Base-by-base conservation (phyloP, 176 grass and related monocot species). In the Aegilops umbellulata region DNA sequence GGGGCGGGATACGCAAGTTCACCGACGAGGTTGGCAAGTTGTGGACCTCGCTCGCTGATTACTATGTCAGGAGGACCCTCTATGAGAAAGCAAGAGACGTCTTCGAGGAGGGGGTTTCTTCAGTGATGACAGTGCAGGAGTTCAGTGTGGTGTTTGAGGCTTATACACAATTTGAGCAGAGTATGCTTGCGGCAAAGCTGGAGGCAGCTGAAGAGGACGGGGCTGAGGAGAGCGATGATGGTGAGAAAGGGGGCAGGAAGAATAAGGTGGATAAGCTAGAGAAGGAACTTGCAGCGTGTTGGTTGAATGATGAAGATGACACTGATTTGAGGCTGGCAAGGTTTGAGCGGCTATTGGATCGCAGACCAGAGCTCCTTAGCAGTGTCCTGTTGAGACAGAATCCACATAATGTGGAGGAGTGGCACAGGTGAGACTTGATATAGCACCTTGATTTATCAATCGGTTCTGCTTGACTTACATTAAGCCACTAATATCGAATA, bases 101-200 rank as follows among this genome's bases (percentile, higher is more conserved):
- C 12, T 97, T 97, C 10, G 94, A 97, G 78, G 94, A 97, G 76
- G 94, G 92, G 3, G 74, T 97, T 51, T 69, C 86, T 35, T 94
- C 91, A 3, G 94, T 97, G 14, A 82, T 90, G 49, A 94, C 94
- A 0, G 94, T 94, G 12, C 82, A 91, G 85, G 94, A 94, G 74
- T 97, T 97, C 77, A 92, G 94, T 14, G 94, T 97, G 61, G 89
- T 97, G 77, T 94, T 97, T 75, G 94, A 97, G 67, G 90, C 89
- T 7, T 97, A 87, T 63, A 85, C 91, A 8, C 94, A 97, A 6
- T 94, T 97, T 78, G 91, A 97, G 88, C 94, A 97, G 89, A 94
- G 91, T 49, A 90, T 91, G 76, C 88, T 97, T 3, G 90, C 92
- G 0, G 89, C 87, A 36, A 97, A 94, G 88, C 80, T 97, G 10